Base-by-base conservation (phyloP, 2,329 filamentous ascomycete genomes). In the Fusarium floridanum region DNA sequence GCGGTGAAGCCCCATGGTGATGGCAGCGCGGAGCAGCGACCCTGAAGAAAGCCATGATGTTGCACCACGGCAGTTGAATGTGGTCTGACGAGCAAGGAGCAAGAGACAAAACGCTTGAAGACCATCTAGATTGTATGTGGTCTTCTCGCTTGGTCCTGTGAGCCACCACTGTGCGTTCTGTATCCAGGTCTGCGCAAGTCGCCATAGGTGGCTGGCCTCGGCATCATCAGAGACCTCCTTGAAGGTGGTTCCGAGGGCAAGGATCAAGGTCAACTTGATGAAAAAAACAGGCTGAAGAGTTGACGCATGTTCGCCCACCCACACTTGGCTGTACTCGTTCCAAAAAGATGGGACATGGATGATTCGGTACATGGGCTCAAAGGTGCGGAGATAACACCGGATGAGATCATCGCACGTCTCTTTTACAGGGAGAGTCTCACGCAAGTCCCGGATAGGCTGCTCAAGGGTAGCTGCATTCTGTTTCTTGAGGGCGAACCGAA, bases 91-190 rank as follows among this genome's bases (percentile, higher is more conserved):
- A 8, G 77, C 71, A 11, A 79, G 62, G 10, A 79, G 67, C 14
- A 79, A 57, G 12, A 79, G 56, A 16, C 76, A 78, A 27, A 77
- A 79, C 6, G 76, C 70, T 36, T 79, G 77, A 16, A 79, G 66
- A 1, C 77, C 77, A 34, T 79, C 74, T 1, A 77, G 69, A 32
- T 77, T 79, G 20, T 78, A 76, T 12, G 77, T 78, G 6, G 70
- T 66, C 41, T 79, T 79, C 37, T 79, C 77, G 12, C 65, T 71
- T 50, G 77, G 76, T 1, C 77, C 76, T 14, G 73, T 78, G 5
- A 79, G 67, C 77, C 77, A 79, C 76, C 77, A 79, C 56, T 79
- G 77, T 5, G 76, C 76, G 36, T 79, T 79, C 56, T 78, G 77
- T 10, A 79, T 71, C 77, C 77, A 79, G 2, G 61, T 75, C 45